These are phyloP conservation scores for Saccharomyces uvarum DNA, from an alignment of 1,139 yeast species.

Conservation along the genomic window DNA sequence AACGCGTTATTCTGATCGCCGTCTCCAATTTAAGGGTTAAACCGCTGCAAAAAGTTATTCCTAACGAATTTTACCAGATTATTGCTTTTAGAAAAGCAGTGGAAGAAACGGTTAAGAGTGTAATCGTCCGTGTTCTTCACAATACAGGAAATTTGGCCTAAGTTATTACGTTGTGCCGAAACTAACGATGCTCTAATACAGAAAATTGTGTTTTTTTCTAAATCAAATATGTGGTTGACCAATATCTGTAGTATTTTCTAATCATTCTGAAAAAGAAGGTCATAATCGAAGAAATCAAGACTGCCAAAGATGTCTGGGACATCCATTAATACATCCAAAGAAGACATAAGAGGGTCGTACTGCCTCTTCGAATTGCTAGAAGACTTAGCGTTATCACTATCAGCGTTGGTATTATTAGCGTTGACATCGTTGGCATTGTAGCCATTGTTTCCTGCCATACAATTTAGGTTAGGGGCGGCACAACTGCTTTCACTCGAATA, in stretches of 20 bases:
- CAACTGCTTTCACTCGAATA: not conserved
- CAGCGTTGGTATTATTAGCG: constrained; percentile 1
- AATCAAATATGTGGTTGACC: too few species aligned
- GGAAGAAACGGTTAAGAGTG: not conserved
- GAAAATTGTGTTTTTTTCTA: too few species aligned
- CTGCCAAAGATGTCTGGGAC: constrained; percentile 20
- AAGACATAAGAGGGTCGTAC: not conserved
- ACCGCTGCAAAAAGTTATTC: not conserved
- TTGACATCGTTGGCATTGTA: not conserved
- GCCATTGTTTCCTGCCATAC: not conserved
- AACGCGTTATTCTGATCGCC: not conserved
- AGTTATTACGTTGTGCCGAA: not conserved
- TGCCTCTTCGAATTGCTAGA: not conserved
- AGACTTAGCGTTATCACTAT: constrained; percentile 4
- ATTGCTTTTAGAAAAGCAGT: not conserved
- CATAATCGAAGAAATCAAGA: constrained; percentile 24
- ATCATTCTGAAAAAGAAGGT: constrained; percentile 23
- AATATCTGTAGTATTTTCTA: not conserved
- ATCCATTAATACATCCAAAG: constrained; percentile 8
- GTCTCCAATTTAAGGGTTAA: not conserved
- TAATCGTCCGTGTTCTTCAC: not conserved
- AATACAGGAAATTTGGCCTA: not conserved
- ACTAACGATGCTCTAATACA: not conserved
- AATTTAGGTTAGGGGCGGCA: not conserved
- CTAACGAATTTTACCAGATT: not conserved